phyloP scores from a whole-genome alignment of 306 rosid genomes.

The Ammopiptanthus mongolicus region DNA sequence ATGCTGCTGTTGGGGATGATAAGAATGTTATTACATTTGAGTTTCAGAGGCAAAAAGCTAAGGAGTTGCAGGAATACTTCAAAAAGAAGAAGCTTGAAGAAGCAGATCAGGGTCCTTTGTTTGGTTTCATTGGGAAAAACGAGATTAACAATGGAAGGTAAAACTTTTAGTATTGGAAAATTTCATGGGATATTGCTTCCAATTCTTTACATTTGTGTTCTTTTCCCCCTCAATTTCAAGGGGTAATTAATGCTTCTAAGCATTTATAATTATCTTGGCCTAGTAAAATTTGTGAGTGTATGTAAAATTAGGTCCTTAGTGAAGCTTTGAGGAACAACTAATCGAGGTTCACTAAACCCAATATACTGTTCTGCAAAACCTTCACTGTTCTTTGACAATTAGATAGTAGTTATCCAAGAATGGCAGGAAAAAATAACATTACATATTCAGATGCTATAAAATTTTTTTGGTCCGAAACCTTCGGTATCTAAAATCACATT shows the following conservation, averaged over 20 bases:
- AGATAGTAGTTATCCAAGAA: not conserved
- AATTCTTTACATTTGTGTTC: not conserved
- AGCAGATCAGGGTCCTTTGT: constrained; percentile 70
- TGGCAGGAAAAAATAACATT: not conserved
- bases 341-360: not conserved
- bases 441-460: not conserved
- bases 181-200: not conserved
- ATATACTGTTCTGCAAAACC: not conserved
- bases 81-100: constrained; percentile 86
- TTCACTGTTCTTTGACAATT: not conserved
- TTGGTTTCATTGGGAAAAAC: constrained; percentile 78
- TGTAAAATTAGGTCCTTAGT: not conserved
- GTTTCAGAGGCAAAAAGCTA: constrained; percentile 85
- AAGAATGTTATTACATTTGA: constrained; percentile 61
- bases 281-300: not conserved
- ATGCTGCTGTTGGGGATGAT: constrained; percentile 29
- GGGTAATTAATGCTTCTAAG: not conserved
- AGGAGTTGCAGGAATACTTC: constrained; percentile 87
- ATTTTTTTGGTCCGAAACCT: no score
- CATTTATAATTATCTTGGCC: not conserved
- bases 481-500: no score
- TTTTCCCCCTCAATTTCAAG: not conserved
- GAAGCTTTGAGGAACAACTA: not conserved
- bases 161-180: not conserved
- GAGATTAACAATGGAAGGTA: constrained; percentile 90